Base-by-base conservation (phyloP, 2,329 filamentous ascomycete genomes). In the Venturiaceae sp. region DNA sequence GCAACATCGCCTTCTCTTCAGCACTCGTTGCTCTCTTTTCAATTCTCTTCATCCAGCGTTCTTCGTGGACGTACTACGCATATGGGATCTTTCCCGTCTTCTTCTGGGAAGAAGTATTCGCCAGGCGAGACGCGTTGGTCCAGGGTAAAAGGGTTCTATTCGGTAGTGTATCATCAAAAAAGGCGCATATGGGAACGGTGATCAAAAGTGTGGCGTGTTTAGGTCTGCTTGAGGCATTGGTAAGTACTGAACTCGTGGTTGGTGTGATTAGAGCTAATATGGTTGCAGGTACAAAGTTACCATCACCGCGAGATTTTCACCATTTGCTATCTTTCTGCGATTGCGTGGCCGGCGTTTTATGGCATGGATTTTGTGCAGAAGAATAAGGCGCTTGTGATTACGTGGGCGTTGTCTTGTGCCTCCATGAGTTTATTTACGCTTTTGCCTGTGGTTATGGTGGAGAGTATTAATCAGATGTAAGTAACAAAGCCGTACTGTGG, bases 81-180 rank as follows among this genome's bases (percentile, higher is more conserved):
- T 99, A 99, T 69, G 88, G 87, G 0, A 82, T 95, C 65, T 99
- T 99, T 71, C 94, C 94, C 0, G 85, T 96, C 2, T 82, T 90
- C 59, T 97, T 99, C 75, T 99, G 94, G 94, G 92, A 96, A 71
- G 92, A 96, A 67, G 89, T 96, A 0, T 92, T 87, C 71, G 88
- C 89, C 3, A 83, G 88, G 30, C 82, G 91, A 58, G 78, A 80
- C 50, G 88, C 88, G 44, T 71, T 96, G 13, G 67, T 74, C 5
- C 80, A 84, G 62, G 92, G 91, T 3, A 78, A 81, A 55, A 80
- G 79, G 62, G 78, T 82, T 54, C 75, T 97, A 8, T 85, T 96
- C 63, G 80, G 82, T 0, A 81, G 92, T 63, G 74, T 92, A 44
- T 77, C 80, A 58, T 84, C 86, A 0, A 74, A 80, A 30, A 75